Evolutionary conservation across 192 early-diverging fungal species (phyloP), one percentile per base, ranked within the genome.

Genomic region (Dimargaris verticillata): DNA sequence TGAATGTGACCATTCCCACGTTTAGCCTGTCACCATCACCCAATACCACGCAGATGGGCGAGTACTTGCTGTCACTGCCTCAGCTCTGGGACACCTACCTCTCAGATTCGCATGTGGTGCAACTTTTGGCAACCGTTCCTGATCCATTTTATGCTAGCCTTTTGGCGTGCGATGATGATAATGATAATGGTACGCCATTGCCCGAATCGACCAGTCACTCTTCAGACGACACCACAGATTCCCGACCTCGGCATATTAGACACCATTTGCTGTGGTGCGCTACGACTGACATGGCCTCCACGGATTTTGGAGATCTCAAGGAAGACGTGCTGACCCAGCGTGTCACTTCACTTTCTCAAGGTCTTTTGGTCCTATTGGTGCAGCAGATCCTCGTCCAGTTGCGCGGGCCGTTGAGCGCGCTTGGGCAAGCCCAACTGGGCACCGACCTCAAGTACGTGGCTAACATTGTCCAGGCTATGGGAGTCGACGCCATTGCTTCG

Each of bases 21-120:
- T 59, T 59, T 25, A 59, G 57, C 25, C 33, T n/a, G 12, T 59
- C 57, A 18, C 57, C 57, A 7, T 43, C 57, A 1, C 20, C 57
- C n/a, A 13, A 18, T n/a, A 17, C 25, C 7, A 22, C 41, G 17
- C 57, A 59, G 25, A 33, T 59, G 33, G 57, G 57, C 5, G 57
- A 59, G 43, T 59, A 59, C 42, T 25, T 59, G 12, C 57, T 59
- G 5, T 22, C 57, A 15, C 41, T 59, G 20, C 38, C 57, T 38
- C 57, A 59, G n/a, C 38, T 59, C 41, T 59, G 57, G n/a, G 57
- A 59, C 25, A 59, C 57, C 0, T 59, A 59, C 57, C 42, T 59
- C 5, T 22, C 18, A 14, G 41, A 59, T 20, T 5, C 57, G 41
- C 20, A 13, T 43, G n/a, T 22, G 5, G 17, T 17, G 33, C 20